These are phyloP conservation scores for Diutina scorzettiae DNA, from an alignment of 1,139 yeast species.

Conservation along the genomic window DNA sequence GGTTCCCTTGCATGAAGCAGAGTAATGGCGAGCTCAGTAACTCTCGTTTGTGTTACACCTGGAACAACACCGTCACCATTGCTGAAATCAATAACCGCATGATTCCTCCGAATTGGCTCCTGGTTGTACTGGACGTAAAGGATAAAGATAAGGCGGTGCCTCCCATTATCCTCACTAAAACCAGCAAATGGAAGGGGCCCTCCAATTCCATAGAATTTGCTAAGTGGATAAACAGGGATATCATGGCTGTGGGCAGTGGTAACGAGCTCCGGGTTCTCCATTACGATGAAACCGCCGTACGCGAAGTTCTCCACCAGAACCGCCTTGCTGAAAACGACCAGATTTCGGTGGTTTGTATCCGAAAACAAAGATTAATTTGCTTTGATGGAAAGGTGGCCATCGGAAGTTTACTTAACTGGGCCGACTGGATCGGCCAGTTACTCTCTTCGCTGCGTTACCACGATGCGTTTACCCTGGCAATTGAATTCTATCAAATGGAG, in stretches of 20 bases:
- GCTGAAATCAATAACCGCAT: conserved; percentile 34
- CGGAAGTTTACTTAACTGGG: conserved; percentile 1
- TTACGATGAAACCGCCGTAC: too few relatives aligned
- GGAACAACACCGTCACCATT: conserved; percentile 48
- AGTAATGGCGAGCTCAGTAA: conserved; percentile 11
- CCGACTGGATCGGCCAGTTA: conserved; percentile 4
- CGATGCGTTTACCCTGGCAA: conserved; percentile 4
- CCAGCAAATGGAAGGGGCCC: conserved; percentile 28
- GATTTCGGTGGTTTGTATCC: neutral
- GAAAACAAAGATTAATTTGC: neutral
- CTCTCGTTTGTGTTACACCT: conserved; percentile 54
- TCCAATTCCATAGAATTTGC: neutral
- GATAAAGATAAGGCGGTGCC: conserved; percentile 29
- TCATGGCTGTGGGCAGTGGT: neutral
- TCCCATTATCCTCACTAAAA: conserved; percentile 27
- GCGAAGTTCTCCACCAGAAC: too few relatives aligned
- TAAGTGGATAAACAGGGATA: neutral
- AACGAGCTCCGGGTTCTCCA: neutral
- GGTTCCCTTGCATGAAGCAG: conserved; percentile 42
- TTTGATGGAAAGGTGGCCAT: neutral
- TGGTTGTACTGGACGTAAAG: conserved; percentile 21
- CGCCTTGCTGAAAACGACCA: neutral
- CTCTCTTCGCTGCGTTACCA: neutral
- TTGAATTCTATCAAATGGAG: neutral
- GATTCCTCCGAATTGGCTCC: conserved; percentile 19